phyloP scores from a whole-genome alignment of 768 basidiomycete species.

The Pulveroboletus sp. region DNA sequence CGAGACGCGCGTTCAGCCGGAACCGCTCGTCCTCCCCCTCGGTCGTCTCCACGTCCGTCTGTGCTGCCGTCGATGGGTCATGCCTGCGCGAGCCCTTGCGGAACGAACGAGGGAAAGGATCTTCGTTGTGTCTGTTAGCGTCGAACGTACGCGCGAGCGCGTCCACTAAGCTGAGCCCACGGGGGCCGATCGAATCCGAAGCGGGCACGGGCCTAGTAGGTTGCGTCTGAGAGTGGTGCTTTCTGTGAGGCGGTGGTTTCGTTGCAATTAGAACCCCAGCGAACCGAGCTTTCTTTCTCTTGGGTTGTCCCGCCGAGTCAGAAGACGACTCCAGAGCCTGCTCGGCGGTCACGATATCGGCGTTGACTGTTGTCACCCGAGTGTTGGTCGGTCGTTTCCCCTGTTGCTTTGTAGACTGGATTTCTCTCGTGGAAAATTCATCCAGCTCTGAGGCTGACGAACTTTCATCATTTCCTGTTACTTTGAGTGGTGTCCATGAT shows the following conservation, averaged over 20 bases:
- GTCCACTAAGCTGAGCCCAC: conserved; percentile 16
- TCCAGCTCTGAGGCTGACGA: conserved; percentile 9
- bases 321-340: background rate
- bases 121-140: conserved; percentile 21
- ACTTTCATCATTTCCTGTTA: background rate
- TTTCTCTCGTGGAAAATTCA: background rate
- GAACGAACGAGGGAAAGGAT: background rate
- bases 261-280: conserved; percentile 22
- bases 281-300: conserved; percentile 19
- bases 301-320: background rate
- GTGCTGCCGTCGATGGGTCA: conserved; percentile 4
- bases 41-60: conserved; percentile 22
- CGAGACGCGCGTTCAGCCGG: conserved; percentile 12
- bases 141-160: conserved; percentile 25
- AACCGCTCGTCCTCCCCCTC: conserved; percentile 21
- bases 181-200: background rate
- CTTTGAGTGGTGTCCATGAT: conserved; percentile 19
- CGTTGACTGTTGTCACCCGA: background rate
- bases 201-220: background rate
- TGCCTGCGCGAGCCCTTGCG: background rate
- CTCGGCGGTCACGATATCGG: background rate
- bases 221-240: background rate
- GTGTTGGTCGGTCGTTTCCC: background rate
- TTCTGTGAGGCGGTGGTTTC: conserved; percentile 2
- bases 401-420: background rate